A percentile compares a stretch with the other conserved stretches of the same genome.
Evolutionary conservation across 2,329 filamentous ascomycete genomes (phyloP).

Genomic region (Colletotrichum sidae): DNA sequence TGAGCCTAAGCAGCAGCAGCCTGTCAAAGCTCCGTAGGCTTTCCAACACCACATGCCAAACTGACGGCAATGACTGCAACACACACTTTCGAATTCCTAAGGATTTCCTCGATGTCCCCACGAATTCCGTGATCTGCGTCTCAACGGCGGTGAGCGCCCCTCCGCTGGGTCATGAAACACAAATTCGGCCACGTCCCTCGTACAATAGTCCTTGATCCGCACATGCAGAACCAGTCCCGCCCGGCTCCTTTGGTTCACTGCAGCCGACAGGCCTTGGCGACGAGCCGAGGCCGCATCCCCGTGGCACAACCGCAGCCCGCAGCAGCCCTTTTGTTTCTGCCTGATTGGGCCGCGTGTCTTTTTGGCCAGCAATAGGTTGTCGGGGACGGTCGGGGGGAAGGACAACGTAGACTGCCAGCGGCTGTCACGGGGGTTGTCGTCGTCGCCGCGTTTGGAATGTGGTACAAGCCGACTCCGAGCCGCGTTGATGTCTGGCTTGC

Average conservation of each 20-base stretch:
- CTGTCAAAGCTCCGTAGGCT: conserved; percentile 27
- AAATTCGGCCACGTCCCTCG: conserved; percentile 8
- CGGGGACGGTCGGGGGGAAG: neutral
- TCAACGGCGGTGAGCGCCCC: conserved; percentile 14
- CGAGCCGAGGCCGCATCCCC: conserved; percentile 19
- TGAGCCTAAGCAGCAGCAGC: too few relatives aligned
- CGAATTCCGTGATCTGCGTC: neutral
- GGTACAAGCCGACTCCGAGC: too few relatives aligned
- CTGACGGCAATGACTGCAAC: neutral
- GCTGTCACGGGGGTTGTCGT: too few relatives aligned
- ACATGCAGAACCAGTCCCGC: neutral
- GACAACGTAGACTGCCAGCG: too few relatives aligned
- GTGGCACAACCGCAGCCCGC: conserved; percentile 11
- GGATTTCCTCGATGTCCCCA: neutral
- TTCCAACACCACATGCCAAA: conserved; percentile 8
- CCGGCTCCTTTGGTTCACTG: conserved; percentile 4
- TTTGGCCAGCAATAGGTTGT: neutral
- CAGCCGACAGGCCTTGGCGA: conserved; percentile 9
- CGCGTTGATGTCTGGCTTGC: too few relatives aligned
- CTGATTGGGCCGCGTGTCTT: conserved; percentile 3
- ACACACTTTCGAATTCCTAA: neutral
- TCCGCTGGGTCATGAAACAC: conserved; percentile 16
- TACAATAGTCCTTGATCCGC: conserved; percentile 5
- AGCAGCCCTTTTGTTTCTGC: neutral
- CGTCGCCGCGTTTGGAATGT: too few relatives aligned